Base-by-base conservation (phyloP, 108 stramenopile species). In the Chaetoceros tenuissimus region DNA sequence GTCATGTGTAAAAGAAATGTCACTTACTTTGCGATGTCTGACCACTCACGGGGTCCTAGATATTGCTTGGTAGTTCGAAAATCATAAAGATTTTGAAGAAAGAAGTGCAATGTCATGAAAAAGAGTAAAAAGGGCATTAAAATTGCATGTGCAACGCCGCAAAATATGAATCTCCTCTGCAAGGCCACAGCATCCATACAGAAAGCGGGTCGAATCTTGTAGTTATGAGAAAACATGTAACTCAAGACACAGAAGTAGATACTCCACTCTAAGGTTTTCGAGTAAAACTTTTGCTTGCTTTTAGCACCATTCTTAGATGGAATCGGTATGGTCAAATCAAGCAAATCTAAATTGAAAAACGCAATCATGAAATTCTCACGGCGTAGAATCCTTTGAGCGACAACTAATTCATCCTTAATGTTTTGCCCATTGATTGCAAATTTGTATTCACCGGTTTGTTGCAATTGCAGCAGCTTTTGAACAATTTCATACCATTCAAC, bases 181-280 rank as follows among this genome's bases (percentile, higher is more conserved):
- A 98, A 72, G 29, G 82, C 68, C 1, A 66, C 62, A 3, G 87
- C 73, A 61, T 96, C 93, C 62, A 80, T 62, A 46, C 82, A 79
- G 68, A 97, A 97, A 23, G 84, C 83, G 0, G 87, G 83, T 13
- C 96, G 79, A 13, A 98, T 60, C 31, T 87, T 78, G 40, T 89
- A 86, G 45, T 94, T 89, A 59, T 96, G 89, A 67, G 91, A 94
- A 62, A 96, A 98, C 96, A 98, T 94, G 71, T 93, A 94, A 66
- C 92, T 92, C n/a, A 95, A 62, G 48, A 98, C 72, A 57, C 94
- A 94, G 53, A 85, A 80, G 60, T 96, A 87, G 16, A 98, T 52
- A 47, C 74, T 72, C 92, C 94, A 97, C 69, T 95, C 81, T 13
- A 88, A 66, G 31, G 67, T 83, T 68, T 79, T 86, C 34, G 76